These are phyloP conservation scores for Entophlyctis luteolus DNA, from an alignment of 192 early-diverging fungal genomes.

Conservation along the genomic window DNA sequence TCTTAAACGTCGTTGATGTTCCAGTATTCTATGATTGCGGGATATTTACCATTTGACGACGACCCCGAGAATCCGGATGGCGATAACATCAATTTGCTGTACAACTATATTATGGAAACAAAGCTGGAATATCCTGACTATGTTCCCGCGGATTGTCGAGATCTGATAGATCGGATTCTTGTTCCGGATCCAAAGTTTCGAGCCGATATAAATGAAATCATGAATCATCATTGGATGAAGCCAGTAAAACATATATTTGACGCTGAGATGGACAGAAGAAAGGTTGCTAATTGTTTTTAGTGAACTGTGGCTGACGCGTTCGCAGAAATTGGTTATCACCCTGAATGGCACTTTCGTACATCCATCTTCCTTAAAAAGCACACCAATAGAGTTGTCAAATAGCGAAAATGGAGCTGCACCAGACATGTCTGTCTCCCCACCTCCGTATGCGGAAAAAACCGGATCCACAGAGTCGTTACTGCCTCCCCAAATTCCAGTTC, in stretches of 20 bases:
- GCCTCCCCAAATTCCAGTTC: too few species aligned
- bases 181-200: conserved; percentile 52
- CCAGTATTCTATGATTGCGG: conserved; percentile 59
- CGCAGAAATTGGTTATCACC: too few species aligned
- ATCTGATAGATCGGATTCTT: conserved; percentile 48
- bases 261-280: conserved; percentile 18
- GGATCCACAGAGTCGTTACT: too few species aligned
- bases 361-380: too few species aligned
- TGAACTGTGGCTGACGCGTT: too few species aligned
- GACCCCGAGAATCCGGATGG: conserved; percentile 59
- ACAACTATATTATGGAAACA: conserved; percentile 62
- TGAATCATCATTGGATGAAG: conserved; percentile 41
- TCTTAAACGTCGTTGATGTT: background rate
- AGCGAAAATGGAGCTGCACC: too few species aligned
- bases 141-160: conserved; percentile 42
- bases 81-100: conserved; percentile 58
- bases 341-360: too few species aligned
- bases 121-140: conserved; percentile 57
- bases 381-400: too few species aligned
- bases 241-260: conserved; percentile 33
- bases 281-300: conserved; percentile 7
- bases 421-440: too few species aligned
- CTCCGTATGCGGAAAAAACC: too few species aligned
- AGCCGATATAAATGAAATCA: conserved; percentile 50
- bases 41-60: conserved; percentile 61